These are phyloP conservation scores for Verticillium alfalfae DNA, from an alignment of 2,329 filamentous ascomycete species.

Conservation along the genomic window DNA sequence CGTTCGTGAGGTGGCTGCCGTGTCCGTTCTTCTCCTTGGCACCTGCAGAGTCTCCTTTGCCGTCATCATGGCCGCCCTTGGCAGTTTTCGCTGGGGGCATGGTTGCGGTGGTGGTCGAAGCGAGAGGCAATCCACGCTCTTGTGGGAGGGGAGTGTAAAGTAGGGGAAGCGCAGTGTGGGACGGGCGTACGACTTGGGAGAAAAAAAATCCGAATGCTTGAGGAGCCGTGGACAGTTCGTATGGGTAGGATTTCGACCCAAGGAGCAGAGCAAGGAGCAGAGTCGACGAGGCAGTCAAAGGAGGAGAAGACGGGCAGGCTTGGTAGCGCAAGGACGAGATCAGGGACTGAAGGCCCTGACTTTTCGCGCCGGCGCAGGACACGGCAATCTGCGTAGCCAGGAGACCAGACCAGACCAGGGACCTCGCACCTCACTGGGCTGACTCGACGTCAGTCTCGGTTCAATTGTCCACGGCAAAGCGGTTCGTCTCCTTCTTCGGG, in stretches of 20 bases:
- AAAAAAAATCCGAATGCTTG: not conserved
- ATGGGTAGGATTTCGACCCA: not conserved
- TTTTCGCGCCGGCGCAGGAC: not conserved
- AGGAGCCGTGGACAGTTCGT: not conserved
- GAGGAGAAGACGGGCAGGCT: not conserved
- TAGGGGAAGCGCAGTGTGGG: not conserved
- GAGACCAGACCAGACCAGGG: not conserved
- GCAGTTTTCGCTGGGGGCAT: conserved; percentile 44
- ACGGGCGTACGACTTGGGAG: not conserved
- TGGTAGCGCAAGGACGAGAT: not conserved
- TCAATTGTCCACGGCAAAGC: not conserved
- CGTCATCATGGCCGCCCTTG: conserved; percentile 34
- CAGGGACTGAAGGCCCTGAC: not conserved
- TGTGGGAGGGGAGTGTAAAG: not conserved
- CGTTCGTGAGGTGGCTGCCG: conserved; percentile 32
- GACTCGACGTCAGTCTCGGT: not conserved
- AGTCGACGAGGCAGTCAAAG: not conserved
- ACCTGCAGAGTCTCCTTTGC: conserved; percentile 33
- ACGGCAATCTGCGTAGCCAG: not conserved
- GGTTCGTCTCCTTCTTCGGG: not conserved
- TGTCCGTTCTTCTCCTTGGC: conserved; percentile 39
- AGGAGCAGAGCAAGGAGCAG: not conserved
- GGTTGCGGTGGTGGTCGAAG: conserved; percentile 2
- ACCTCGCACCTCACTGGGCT: not conserved
- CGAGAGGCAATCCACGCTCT: not conserved